These are phyloP conservation scores for Pulveroboletus sp. DNA, from an alignment of 768 basidiomycete genomes.

Conservation along the genomic window DNA sequence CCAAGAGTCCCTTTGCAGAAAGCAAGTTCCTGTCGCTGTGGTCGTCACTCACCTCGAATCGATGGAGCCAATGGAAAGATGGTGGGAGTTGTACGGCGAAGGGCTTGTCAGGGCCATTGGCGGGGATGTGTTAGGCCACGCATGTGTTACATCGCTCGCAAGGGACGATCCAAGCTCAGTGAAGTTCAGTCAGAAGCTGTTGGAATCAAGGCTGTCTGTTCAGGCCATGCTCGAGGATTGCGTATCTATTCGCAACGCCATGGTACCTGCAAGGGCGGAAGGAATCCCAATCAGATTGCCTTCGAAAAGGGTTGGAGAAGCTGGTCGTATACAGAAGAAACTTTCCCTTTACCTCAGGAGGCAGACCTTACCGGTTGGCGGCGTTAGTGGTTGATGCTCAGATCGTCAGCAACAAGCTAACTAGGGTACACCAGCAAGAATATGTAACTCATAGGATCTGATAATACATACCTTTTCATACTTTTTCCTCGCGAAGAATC, in stretches of 20 bases:
- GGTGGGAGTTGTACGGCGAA: slow-evolving; percentile 18
- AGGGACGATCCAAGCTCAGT: background rate
- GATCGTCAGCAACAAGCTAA: too few relatives aligned
- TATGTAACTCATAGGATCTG: too few relatives aligned
- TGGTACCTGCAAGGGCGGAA: background rate
- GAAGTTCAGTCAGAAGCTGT: background rate
- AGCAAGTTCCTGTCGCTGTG: slow-evolving; percentile 31
- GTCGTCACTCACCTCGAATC: slow-evolving; percentile 34
- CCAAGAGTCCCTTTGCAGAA: slow-evolving; percentile 30
- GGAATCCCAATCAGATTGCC: background rate
- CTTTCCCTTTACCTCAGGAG: too few relatives aligned
- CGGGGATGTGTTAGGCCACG: slow-evolving; percentile 10
- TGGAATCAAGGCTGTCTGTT: slow-evolving; percentile 1
- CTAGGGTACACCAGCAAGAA: too few relatives aligned
- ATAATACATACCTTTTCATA: too few relatives aligned
- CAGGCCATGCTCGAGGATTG: slow-evolving; percentile 3
- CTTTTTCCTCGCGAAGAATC: too few relatives aligned
- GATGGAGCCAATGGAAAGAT: slow-evolving; percentile 12
- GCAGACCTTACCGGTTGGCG: too few relatives aligned
- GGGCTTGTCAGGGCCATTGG: background rate
- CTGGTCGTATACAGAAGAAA: background rate
- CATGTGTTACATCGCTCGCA: slow-evolving; percentile 17
- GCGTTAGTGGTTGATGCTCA: too few relatives aligned
- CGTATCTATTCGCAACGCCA: background rate
- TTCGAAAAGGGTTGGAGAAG: background rate